A percentile compares a stretch with the other conserved stretches of the same genome.
These are phyloP conservation scores for Penicillium pulvis DNA, from an alignment of 495 filamentous ascomycete species.

Conservation along the genomic window DNA sequence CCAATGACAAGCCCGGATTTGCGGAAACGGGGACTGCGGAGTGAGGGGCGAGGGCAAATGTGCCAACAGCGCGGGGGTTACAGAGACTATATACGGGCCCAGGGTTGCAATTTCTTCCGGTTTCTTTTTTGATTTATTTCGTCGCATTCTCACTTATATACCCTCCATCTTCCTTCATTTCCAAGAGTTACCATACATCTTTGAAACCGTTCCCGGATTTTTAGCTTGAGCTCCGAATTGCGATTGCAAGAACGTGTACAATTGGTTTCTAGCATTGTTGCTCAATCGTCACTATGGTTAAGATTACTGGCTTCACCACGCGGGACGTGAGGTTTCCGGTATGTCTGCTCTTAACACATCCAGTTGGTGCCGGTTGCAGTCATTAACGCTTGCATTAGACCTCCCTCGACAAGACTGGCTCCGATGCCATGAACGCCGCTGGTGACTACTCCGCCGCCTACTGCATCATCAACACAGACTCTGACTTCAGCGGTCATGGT, in stretches of 20 bases:
- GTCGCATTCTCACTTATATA: slow-evolving; percentile 6
- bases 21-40: slow-evolving; percentile 3
- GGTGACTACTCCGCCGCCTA: slow-evolving; percentile 93
- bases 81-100: slow-evolving; percentile 29
- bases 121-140: slow-evolving; percentile 4
- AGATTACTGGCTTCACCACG: slow-evolving; percentile 77
- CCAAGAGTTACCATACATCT: neutral
- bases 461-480: slow-evolving; percentile 86
- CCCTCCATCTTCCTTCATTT: neutral
- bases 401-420: slow-evolving; percentile 91
- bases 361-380: neutral
- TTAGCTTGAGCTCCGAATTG: neutral
- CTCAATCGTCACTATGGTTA: slow-evolving; percentile 56
- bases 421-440: slow-evolving; percentile 95
- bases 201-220: neutral
- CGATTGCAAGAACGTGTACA: slow-evolving; percentile 5
- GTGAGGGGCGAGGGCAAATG: slow-evolving; percentile 25
- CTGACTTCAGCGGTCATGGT: slow-evolving; percentile 72
- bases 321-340: slow-evolving; percentile 90
- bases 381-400: slow-evolving; percentile 51
- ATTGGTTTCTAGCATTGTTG: slow-evolving; percentile 11
- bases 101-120: slow-evolving; percentile 18
- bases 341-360: slow-evolving; percentile 22
- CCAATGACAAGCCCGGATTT: slow-evolving; percentile 26
- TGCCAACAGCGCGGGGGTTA: slow-evolving; percentile 26